Percentiles rank a stretch among this genome's conserved stretches.
phyloP scores from a whole-genome alignment of 2,329 filamentous ascomycete species.

The Fusarium xyrophilum region DNA sequence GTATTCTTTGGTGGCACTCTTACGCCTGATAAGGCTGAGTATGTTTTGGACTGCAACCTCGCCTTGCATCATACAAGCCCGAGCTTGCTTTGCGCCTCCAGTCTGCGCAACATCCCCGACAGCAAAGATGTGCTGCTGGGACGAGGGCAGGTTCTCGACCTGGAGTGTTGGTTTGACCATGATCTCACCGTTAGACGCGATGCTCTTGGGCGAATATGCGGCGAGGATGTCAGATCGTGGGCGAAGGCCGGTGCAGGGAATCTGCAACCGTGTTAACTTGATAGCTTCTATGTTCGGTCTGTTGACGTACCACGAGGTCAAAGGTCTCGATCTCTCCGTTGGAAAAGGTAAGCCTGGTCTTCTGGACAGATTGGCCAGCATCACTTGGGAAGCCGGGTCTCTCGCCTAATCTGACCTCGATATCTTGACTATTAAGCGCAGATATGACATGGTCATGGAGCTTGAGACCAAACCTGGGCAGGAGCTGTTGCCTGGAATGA shows the following conservation, averaged over 20 bases:
- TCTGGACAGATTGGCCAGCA: not conserved
- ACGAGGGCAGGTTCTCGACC: not conserved
- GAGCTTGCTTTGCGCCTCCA: slow-evolving; percentile 24
- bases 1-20: not conserved
- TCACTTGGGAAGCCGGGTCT: not conserved
- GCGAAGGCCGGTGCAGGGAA: slow-evolving; percentile 23
- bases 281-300: rapidly evolving
- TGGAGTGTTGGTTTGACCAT: slow-evolving; percentile 12
- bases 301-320: slow-evolving; percentile 15
- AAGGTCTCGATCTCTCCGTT: not conserved
- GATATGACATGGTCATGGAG: not conserved
- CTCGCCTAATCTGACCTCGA: slow-evolving; percentile 6
- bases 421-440: not conserved
- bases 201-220: not conserved
- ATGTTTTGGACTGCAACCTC: slow-evolving; percentile 12
- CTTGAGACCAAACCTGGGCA: slow-evolving; percentile 17
- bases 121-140: not conserved
- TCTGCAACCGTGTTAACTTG: not conserved
- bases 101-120: slow-evolving; percentile 18
- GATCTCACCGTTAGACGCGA: slow-evolving; percentile 7
- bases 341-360: not conserved
- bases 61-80: slow-evolving; percentile 16
- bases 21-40: not conserved
- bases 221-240: slow-evolving; percentile 12
- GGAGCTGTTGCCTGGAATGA: slow-evolving; percentile 17